Conservation (phyloP, 441 rosid species). For the Theobroma grandiflorum region DNA sequence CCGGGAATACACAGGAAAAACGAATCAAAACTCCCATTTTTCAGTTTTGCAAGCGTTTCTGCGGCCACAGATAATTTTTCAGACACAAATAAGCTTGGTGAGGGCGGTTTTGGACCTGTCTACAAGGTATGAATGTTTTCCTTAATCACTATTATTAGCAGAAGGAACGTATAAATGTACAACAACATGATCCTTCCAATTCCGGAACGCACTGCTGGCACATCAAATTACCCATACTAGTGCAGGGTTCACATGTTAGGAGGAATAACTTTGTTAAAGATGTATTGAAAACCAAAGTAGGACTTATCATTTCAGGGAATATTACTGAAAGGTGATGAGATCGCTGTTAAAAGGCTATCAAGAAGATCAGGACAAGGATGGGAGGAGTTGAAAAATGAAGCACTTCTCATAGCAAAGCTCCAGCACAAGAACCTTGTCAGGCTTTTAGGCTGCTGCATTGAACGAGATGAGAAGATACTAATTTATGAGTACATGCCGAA, state of each 20-base stretch:
- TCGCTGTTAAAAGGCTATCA: conserved; percentile 44
- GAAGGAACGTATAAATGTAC: too few species aligned
- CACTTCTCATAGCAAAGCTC: conserved; percentile 39
- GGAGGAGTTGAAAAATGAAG: conserved; percentile 45
- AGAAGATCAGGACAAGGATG: conserved; percentile 40
- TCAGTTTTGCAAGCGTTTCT: conserved; percentile 30
- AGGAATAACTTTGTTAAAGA: too few species aligned
- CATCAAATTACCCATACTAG: too few species aligned
- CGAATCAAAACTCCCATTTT: conserved; percentile 39
- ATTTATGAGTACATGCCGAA: conserved; percentile 46
- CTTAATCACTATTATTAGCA: too few species aligned
- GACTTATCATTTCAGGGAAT: conserved; percentile 7
- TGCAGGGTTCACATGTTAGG: too few species aligned
- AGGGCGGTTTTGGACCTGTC: conserved; percentile 49
- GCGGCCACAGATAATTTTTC: conserved; percentile 41
- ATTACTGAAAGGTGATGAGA: conserved; percentile 34
- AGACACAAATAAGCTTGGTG: conserved; percentile 39
- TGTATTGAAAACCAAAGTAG: too few species aligned
- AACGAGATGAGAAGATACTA: conserved; percentile 39
- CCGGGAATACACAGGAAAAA: not conserved
- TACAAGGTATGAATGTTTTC: conserved; percentile 27
- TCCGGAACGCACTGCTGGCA: too few species aligned
- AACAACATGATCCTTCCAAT: too few species aligned
- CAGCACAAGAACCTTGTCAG: conserved; percentile 47
- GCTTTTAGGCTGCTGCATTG: conserved; percentile 40